Percentiles rank a stretch among this genome's conserved stretches.
Conservation (phyloP, 345 rosid species). For the Sapria himalayana region DNA sequence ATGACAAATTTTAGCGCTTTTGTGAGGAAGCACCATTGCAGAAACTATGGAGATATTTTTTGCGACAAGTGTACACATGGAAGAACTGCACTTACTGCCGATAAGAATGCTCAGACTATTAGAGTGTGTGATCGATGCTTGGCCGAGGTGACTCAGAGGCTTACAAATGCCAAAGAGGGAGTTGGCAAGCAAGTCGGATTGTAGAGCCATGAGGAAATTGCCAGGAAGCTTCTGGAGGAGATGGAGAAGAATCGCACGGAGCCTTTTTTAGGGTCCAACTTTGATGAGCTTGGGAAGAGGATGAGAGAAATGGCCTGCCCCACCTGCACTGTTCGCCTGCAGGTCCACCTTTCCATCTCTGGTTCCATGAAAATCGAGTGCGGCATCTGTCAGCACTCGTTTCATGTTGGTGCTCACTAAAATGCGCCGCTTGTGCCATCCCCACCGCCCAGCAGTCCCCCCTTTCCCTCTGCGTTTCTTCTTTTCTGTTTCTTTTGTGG, state of each 20-base stretch:
- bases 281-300: slow-evolving; percentile 55
- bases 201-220: slow-evolving; percentile 89
- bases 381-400: slow-evolving; percentile 92
- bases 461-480: too few species aligned
- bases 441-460: too few species aligned
- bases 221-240: slow-evolving; percentile 98
- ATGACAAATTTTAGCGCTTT: slow-evolving; percentile 82
- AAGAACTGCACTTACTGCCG: slow-evolving; percentile 85
- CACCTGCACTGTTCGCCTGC: slow-evolving; percentile 85
- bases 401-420: slow-evolving; percentile 80
- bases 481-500: too few species aligned
- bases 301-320: slow-evolving; percentile 99
- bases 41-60: slow-evolving; percentile 95
- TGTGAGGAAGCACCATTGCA: slow-evolving; percentile 86
- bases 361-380: slow-evolving; percentile 99
- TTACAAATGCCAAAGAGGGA: slow-evolving; percentile 70
- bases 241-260: slow-evolving; percentile 74
- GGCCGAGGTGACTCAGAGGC: slow-evolving; percentile 94
- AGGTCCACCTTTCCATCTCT: slow-evolving; percentile 97
- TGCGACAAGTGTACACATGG: slow-evolving; percentile 97
- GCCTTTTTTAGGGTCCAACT: slow-evolving; percentile 43
- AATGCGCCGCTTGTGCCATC: too few species aligned
- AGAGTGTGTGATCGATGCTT: slow-evolving; percentile 91
- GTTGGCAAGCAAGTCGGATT: slow-evolving; percentile 39
- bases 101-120: slow-evolving; percentile 80